A percentile compares a stretch with the other conserved stretches of the same genome.
These are phyloP conservation scores for Acanthamoeba royreba DNA, from an alignment of 208 protist species.

Conservation along the genomic window DNA sequence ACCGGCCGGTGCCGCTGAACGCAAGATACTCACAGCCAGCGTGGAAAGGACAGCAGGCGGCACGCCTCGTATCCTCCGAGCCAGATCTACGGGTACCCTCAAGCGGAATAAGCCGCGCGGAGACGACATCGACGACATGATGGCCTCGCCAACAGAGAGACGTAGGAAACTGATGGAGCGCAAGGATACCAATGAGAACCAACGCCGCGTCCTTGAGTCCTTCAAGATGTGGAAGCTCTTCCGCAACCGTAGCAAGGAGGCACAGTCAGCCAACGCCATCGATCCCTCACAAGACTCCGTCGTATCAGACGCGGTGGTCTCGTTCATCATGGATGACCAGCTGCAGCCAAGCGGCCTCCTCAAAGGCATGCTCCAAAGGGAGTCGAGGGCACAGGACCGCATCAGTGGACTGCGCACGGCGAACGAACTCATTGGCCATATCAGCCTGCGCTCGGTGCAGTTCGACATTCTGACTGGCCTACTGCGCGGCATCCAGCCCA, in stretches of 20 bases:
- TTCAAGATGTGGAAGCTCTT: conserved; percentile 50
- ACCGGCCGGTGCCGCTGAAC: neutral
- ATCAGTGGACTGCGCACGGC: neutral
- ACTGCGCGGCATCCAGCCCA: neutral
- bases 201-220: neutral
- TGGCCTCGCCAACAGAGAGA: neutral
- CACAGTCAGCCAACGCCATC: neutral
- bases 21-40: neutral
- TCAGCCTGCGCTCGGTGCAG: neutral
- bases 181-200: conserved; percentile 39
- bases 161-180: neutral
- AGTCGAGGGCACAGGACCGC: neutral
- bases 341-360: neutral
- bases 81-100: conserved; percentile 19
- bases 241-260: conserved; percentile 16
- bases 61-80: neutral
- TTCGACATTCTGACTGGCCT: neutral
- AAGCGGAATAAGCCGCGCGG: neutral
- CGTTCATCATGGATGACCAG: conserved; percentile 11
- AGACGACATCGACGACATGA: neutral
- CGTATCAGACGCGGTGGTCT: neutral
- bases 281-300: neutral
- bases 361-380: neutral
- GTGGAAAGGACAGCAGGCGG: neutral
- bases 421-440: neutral